phyloP scores from a whole-genome alignment of 2,329 filamentous ascomycete genomes.

The Sclerotinia nivalis region DNA sequence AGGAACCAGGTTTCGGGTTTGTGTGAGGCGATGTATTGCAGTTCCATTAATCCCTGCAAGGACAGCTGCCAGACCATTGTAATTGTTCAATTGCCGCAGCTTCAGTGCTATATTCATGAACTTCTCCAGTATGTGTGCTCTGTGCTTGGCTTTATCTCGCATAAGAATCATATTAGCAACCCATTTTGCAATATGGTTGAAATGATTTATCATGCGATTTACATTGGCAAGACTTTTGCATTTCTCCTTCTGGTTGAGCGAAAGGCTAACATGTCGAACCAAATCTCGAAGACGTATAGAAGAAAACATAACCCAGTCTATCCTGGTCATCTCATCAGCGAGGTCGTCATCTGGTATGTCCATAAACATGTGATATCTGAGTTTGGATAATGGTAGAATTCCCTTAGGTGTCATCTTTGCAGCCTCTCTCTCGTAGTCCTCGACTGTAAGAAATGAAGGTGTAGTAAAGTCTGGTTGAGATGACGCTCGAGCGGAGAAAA shows the following conservation, averaged over 20 bases:
- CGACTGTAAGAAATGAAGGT: slow-evolving; percentile 60
- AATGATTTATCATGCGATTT: slow-evolving; percentile 91
- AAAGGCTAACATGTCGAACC: slow-evolving; percentile 84
- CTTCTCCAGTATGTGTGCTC: slow-evolving; percentile 87
- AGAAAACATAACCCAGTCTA: slow-evolving; percentile 98
- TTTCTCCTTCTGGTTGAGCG: slow-evolving; percentile 68
- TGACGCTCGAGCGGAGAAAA: slow-evolving; percentile 30
- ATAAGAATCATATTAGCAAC: slow-evolving; percentile 82
- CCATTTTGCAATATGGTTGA: slow-evolving; percentile 82
- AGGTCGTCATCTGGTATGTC: slow-evolving; percentile 80
- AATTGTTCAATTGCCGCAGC: slow-evolving; percentile 90
- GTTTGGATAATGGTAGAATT: slow-evolving; percentile 72
- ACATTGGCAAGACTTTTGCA: slow-evolving; percentile 81
- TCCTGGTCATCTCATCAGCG: slow-evolving; percentile 87
- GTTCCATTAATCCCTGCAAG: slow-evolving; percentile 90
- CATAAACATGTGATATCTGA: slow-evolving; percentile 89
- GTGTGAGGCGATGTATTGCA: slow-evolving; percentile 77
- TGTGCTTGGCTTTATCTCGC: slow-evolving; percentile 93
- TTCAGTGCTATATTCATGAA: slow-evolving; percentile 90
- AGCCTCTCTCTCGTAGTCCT: slow-evolving; percentile 80
- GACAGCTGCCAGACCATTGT: slow-evolving; percentile 92
- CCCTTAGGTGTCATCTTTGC: slow-evolving; percentile 68
- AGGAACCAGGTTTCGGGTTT: slow-evolving; percentile 76
- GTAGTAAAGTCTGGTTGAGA: slow-evolving; percentile 34
- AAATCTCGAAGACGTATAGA: slow-evolving; percentile 91